phyloP scores from a whole-genome alignment of 208 protist genomes.

The Leishmania braziliensis region DNA sequence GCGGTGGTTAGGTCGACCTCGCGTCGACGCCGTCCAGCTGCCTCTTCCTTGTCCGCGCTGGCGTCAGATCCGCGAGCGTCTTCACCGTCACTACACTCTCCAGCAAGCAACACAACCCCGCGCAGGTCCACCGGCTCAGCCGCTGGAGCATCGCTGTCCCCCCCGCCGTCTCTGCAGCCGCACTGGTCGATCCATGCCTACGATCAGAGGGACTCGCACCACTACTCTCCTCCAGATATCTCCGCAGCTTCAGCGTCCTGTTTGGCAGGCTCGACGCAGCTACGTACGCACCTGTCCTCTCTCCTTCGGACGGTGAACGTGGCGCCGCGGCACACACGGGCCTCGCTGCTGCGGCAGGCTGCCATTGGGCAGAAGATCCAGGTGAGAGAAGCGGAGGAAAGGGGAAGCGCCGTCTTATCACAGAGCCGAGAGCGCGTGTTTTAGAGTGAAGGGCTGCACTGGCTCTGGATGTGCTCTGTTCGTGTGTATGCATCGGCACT shows the following conservation, averaged over 20 bases:
- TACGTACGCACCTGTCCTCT: neutral
- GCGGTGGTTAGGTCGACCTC: neutral
- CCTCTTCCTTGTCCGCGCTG: neutral
- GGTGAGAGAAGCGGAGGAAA: neutral
- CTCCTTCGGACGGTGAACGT: slow-evolving; percentile 14
- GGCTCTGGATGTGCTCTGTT: neutral
- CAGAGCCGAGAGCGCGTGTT: neutral
- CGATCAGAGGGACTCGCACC: slow-evolving; percentile 3
- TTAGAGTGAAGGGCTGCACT: neutral
- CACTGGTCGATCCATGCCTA: neutral
- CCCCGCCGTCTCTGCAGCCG: neutral
- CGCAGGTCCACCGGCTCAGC: neutral
- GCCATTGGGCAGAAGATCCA: slow-evolving; percentile 17
- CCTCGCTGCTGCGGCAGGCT: slow-evolving; percentile 21
- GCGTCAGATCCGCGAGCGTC: neutral
- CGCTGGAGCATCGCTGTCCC: neutral
- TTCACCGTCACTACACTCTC: neutral
- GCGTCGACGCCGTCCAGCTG: neutral
- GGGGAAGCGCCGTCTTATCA: neutral
- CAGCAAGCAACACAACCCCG: neutral
- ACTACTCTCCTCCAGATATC: neutral
- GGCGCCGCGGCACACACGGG: slow-evolving; percentile 15
- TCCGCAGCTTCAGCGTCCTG: neutral
- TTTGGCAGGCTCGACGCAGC: neutral
- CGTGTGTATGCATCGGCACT: neutral